Evolutionary conservation across 2,329 filamentous ascomycete species (phyloP).

Genomic region (Beauveria caledonica): DNA sequence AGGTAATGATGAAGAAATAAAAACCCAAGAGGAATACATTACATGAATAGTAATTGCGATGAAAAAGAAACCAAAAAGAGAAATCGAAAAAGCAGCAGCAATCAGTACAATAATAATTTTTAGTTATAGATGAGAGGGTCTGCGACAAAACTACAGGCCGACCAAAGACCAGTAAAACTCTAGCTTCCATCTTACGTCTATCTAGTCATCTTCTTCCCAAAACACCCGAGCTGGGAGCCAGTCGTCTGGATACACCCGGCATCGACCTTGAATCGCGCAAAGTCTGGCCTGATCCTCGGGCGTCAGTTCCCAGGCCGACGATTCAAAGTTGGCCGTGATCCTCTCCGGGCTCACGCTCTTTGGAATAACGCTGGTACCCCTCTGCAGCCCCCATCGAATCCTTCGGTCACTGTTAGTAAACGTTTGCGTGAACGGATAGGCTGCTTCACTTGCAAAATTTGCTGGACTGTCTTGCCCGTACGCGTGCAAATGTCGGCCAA

Average conservation of each 20-base stretch:
- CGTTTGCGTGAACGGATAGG: not conserved
- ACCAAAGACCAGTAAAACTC: not conserved
- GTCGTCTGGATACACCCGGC: constrained; percentile 4
- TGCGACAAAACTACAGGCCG: no score
- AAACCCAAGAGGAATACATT: no score
- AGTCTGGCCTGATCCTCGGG: not conserved
- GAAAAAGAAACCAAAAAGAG: not conserved
- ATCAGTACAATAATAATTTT: no score
- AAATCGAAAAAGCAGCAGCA: not conserved
- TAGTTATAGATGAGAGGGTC: no score
- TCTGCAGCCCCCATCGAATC: constrained; percentile 1
- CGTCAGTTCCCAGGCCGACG: not conserved
- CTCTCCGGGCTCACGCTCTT: not conserved
- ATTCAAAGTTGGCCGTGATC: constrained; percentile 1
- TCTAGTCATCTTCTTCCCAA: constrained; percentile 7
- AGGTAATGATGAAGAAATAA: no score
- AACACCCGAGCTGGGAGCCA: not conserved
- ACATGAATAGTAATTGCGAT: no score
- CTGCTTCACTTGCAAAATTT: not conserved
- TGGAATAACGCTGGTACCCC: constrained; percentile 4
- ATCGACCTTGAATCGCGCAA: not conserved
- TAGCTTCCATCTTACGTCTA: not conserved
- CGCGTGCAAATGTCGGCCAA: not conserved
- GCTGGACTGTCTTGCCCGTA: not conserved
- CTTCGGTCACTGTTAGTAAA: not conserved